Evolutionary conservation across 768 basidiomycete species (phyloP).

Genomic region (Terana coerulea): DNA sequence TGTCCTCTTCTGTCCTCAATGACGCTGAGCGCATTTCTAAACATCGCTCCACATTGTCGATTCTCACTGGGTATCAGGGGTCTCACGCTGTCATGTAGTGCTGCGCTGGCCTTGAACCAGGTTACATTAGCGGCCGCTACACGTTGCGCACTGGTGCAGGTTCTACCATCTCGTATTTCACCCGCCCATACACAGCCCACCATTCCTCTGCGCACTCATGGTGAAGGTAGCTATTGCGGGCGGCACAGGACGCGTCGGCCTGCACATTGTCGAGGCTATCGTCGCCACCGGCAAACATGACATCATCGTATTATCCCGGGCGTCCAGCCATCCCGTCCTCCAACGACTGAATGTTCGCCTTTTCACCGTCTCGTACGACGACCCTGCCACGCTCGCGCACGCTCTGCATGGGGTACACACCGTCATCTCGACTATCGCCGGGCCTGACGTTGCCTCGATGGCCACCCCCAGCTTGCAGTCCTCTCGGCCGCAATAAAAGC

Average conservation of each 20-base stretch:
- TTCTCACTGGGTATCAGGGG: too few relatives aligned
- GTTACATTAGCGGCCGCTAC: too few relatives aligned
- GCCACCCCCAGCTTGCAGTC: slow-evolving; percentile 3
- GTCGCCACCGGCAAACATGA: slow-evolving; percentile 1
- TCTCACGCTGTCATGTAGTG: too few relatives aligned
- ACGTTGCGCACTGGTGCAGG: too few relatives aligned
- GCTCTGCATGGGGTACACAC: slow-evolving; percentile 7
- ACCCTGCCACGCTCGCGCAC: slow-evolving; percentile 1
- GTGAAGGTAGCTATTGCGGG: slow-evolving; percentile 12
- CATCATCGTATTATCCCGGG: slow-evolving; percentile 7
- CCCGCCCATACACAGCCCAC: too few relatives aligned
- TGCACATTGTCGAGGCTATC: slow-evolving; percentile 6
- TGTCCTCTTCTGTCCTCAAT: too few relatives aligned
- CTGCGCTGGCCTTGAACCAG: too few relatives aligned
- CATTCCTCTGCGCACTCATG: too few relatives aligned
- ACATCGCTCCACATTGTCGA: too few relatives aligned
- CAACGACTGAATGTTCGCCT: neutral
- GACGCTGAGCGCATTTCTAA: too few relatives aligned
- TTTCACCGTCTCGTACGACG: slow-evolving; percentile 3
- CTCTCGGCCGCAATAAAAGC: neutral
- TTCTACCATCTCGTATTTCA: too few relatives aligned
- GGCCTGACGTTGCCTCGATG: neutral
- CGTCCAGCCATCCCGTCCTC: neutral
- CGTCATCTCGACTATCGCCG: slow-evolving; percentile 5
- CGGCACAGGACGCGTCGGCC: slow-evolving; percentile 3